These are phyloP conservation scores for Sarcodon aspratus DNA, from an alignment of 768 basidiomycete genomes.

Conservation along the genomic window DNA sequence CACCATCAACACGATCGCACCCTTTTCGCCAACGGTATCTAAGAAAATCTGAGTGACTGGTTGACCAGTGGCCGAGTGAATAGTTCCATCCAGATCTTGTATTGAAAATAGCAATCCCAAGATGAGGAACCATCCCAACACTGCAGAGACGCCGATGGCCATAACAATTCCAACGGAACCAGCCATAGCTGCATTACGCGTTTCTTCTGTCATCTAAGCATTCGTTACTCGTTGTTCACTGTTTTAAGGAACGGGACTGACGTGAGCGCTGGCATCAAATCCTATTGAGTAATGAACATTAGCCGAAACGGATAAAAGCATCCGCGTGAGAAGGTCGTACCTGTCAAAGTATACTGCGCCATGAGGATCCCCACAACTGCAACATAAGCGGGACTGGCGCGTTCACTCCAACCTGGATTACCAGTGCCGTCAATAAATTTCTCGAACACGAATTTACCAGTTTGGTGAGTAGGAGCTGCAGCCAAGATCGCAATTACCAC, in stretches of 20 bases:
- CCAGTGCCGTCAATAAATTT: slow-evolving; percentile 66
- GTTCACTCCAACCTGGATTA: slow-evolving; percentile 47
- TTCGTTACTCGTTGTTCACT: neutral
- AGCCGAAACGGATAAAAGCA: neutral
- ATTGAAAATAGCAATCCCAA: slow-evolving; percentile 68
- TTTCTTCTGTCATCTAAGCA: slow-evolving; percentile 67
- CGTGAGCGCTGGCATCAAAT: slow-evolving; percentile 67
- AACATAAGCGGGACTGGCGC: slow-evolving; percentile 63
- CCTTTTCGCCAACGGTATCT: slow-evolving; percentile 63
- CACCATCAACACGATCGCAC: slow-evolving; percentile 68
- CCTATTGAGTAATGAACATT: slow-evolving; percentile 23
- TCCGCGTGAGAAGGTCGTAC: slow-evolving; percentile 17
- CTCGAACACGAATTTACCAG: slow-evolving; percentile 56
- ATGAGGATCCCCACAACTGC: slow-evolving; percentile 61
- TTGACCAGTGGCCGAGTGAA: slow-evolving; percentile 44
- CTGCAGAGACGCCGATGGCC: slow-evolving; percentile 59
- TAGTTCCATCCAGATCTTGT: slow-evolving; percentile 49
- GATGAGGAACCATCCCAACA: slow-evolving; percentile 69
- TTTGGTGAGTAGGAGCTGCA: slow-evolving; percentile 61
- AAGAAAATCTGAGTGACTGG: slow-evolving; percentile 74
- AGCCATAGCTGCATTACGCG: slow-evolving; percentile 46
- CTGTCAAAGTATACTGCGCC: slow-evolving; percentile 70
- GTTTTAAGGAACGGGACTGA: slow-evolving; percentile 17
- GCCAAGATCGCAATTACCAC: slow-evolving; percentile 60
- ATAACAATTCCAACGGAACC: slow-evolving; percentile 59